Conservation (phyloP, 2,329 filamentous ascomycete genomes). For the Colletotrichum sansevieriae region DNA sequence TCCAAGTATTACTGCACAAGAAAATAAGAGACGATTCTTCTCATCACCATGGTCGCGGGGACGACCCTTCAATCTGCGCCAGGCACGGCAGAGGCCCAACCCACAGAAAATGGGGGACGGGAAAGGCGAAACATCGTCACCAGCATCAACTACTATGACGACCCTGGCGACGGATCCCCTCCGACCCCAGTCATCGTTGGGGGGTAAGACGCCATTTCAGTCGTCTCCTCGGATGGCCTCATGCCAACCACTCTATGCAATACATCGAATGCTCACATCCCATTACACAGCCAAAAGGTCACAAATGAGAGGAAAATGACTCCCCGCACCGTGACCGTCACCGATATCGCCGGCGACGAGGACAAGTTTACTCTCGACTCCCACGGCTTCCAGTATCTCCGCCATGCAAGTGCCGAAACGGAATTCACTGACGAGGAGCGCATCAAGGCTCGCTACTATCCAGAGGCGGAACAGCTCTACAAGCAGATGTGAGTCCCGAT, state of each 20-base stretch:
- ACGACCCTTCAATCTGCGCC: not conserved
- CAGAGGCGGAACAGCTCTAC: slow-evolving; percentile 41
- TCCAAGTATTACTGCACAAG: not conserved
- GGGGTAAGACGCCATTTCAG: slow-evolving; percentile 38
- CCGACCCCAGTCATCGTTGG: slow-evolving; percentile 43
- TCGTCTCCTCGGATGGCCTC: slow-evolving; percentile 13
- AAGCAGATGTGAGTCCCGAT: slow-evolving; percentile 42
- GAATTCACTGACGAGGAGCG: slow-evolving; percentile 65
- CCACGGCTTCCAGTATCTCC: slow-evolving; percentile 66
- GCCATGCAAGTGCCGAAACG: slow-evolving; percentile 66
- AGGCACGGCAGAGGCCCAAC: slow-evolving; percentile 3
- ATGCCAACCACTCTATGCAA: not conserved
- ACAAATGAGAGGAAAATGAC: slow-evolving; percentile 79
- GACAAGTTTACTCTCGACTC: slow-evolving; percentile 73
- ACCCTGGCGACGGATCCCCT: slow-evolving; percentile 42
- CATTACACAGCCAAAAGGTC: slow-evolving; percentile 55
- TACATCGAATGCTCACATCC: slow-evolving; percentile 19
- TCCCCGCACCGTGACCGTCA: slow-evolving; percentile 64
- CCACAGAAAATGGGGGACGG: slow-evolving; percentile 3
- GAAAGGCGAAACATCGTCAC: slow-evolving; percentile 35
- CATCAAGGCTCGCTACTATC: slow-evolving; percentile 58
- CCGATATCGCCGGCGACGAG: slow-evolving; percentile 72
- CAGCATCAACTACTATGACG: slow-evolving; percentile 43
- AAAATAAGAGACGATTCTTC: not conserved
- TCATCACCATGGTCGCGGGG: slow-evolving; percentile 7